A percentile compares a stretch with the other conserved stretches of the same genome.
Evolutionary conservation across 305 asterid genomes (phyloP).

Genomic region (Euphrasia arctica): DNA sequence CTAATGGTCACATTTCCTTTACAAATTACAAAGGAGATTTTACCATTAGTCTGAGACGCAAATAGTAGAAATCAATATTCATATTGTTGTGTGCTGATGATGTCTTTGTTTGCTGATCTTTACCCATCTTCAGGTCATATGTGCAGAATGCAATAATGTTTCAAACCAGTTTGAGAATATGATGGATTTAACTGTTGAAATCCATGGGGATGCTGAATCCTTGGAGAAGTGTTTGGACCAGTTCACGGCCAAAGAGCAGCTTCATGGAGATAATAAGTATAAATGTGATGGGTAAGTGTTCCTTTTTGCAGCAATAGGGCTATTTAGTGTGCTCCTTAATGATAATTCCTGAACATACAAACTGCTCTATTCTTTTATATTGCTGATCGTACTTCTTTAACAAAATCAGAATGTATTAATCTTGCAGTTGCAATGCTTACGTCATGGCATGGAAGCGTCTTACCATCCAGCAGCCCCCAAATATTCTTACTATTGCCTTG

Average conservation of each 20-base stretch:
- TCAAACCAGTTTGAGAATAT: conserved; percentile 91
- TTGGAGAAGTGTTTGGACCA: conserved; percentile 96
- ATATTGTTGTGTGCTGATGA: neutral
- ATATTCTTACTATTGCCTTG: conserved; percentile 94
- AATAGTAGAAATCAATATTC: neutral
- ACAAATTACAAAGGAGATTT: too few species aligned
- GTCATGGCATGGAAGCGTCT: conserved; percentile 97
- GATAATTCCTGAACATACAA: neutral
- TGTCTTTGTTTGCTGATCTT: conserved; percentile 14
- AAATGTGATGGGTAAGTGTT: conserved; percentile 83
- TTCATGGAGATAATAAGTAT: conserved; percentile 97
- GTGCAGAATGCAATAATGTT: conserved; percentile 74
- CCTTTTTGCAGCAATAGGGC: conserved; percentile 19
- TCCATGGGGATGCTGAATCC: conserved; percentile 94
- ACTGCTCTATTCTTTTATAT: conserved; percentile 6
- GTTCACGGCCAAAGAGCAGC: conserved; percentile 86
- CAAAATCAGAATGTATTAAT: conserved; percentile 28
- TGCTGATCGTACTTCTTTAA: conserved; percentile 19
- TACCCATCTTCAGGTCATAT: conserved; percentile 65
- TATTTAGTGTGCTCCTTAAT: conserved; percentile 7
- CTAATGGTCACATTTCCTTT: too few species aligned
- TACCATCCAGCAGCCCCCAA: conserved; percentile 69
- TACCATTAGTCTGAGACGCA: too few species aligned
- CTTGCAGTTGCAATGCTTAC: conserved; percentile 91
- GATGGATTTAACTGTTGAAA: conserved; percentile 99